Evolutionary conservation across 768 basidiomycete species (phyloP).

Genomic region (Suillus subluteus): DNA sequence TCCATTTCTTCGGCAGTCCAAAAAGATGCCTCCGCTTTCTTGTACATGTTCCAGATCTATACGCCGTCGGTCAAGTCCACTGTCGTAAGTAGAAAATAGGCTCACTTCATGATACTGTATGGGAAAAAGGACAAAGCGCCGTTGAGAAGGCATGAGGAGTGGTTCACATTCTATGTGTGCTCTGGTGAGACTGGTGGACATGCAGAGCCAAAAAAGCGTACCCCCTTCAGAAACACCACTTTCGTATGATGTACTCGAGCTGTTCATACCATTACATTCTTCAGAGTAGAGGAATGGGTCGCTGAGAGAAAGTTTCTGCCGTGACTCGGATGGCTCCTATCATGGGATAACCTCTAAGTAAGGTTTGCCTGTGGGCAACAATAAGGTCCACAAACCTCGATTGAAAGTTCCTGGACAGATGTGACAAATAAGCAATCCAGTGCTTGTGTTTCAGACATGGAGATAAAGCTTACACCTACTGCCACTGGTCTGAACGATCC

Average conservation of each 20-base stretch:
- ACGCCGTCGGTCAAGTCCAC: background rate
- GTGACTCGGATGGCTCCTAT: background rate
- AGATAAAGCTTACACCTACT: background rate
- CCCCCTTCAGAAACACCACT: background rate
- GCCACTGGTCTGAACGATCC: background rate
- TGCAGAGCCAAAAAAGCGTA: background rate
- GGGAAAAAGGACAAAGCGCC: conserved; percentile 87
- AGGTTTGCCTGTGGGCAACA: background rate
- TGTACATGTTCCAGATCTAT: conserved; percentile 96
- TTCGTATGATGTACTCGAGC: background rate
- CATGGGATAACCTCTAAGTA: background rate
- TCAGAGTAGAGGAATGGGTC: background rate
- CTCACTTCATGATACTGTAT: conserved; percentile 88
- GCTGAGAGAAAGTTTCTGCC: background rate
- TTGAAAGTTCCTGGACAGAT: background rate
- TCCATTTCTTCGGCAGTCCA: conserved; percentile 96
- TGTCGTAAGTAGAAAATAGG: background rate
- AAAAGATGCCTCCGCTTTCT: conserved; percentile 91
- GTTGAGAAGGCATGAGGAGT: conserved; percentile 69
- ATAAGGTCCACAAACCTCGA: background rate
- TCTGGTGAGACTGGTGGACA: background rate
- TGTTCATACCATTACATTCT: background rate
- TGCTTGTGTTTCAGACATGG: background rate
- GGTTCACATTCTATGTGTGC: conserved; percentile 50
- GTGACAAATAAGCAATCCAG: background rate